Base-by-base conservation (phyloP, 176 grass and related monocot species). In the Alopecurus myosuroides region DNA sequence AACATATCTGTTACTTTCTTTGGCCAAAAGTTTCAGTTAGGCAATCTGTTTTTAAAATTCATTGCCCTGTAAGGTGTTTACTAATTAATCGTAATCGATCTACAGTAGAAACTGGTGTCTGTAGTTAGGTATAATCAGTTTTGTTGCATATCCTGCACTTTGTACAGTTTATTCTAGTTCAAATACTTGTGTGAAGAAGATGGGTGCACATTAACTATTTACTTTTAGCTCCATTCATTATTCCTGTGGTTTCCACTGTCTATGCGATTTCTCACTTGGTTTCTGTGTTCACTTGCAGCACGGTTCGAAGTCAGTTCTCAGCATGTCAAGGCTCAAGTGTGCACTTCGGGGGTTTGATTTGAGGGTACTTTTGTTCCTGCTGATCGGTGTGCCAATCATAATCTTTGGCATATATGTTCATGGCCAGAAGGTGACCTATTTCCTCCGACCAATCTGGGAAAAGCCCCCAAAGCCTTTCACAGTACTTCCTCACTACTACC, bases 341-440 rank as follows among this genome's bases (percentile, higher is more conserved):
- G 94, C 89, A 2, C 88, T 97, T 5, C 85, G 92, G 18, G 85
- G 88, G 9, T 94, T 97, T 65, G 92, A 97, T 81, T 68, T 97
- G 14, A 97, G 87, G 89, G 88, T 68, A 18, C 82, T 97, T 46
- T 77, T 97, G 28, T 56, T 90, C 41, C 68, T 97, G 39, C 81
- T 97, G 70, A 93, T 97, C 5, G 92, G 82, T 76, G 51, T 94
- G 30, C 94, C 94, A 2, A 71, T 85, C 29, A 39, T 97, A 15
- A 91, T 97, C 42, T 86, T 90, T 30, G 23, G 55, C 66, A 94
- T 94, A 75, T 97, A 92, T 6, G 30, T 90, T 46, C 94, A 97
- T 77, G 92, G 92, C 58, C 94, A 97, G 87, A 97, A 97, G 83
- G 89, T 97, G n/a, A 94, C 94, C 22, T 97, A 97, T 69, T 97